Evolutionary conservation across 2,329 filamentous ascomycete species (phyloP).

Genomic region (Esteya vermicola): DNA sequence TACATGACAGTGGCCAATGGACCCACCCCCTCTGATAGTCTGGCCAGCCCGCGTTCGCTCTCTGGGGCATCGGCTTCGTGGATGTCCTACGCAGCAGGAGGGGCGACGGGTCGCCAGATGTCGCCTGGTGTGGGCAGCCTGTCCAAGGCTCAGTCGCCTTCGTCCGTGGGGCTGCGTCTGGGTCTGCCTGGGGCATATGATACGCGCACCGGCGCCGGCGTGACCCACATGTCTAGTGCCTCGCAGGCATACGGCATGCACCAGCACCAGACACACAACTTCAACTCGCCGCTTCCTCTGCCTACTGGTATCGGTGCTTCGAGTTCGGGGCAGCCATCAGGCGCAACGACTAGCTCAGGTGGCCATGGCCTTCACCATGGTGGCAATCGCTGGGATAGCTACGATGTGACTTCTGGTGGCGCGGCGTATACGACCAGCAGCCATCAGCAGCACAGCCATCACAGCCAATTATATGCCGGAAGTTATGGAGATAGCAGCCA

Average conservation of each 20-base stretch:
- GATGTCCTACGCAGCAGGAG: constrained; percentile 16
- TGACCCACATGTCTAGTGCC: background rate
- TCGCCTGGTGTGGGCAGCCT: constrained; percentile 19
- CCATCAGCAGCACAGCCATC: constrained; percentile 8
- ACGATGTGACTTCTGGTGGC: constrained; percentile 4
- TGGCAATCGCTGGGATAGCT: constrained; percentile 9
- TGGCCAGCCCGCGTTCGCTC: constrained; percentile 38
- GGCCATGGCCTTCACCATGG: background rate
- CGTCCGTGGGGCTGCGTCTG: constrained; percentile 18
- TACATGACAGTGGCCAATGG: constrained; percentile 22
- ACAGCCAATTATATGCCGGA: constrained; percentile 8
- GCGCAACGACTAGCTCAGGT: background rate
- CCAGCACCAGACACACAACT: constrained; percentile 28
- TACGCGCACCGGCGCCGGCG: constrained; percentile 7
- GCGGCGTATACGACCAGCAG: constrained; percentile 1
- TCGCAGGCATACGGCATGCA: constrained; percentile 6
- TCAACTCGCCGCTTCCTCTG: constrained; percentile 9
- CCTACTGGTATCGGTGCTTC: background rate
- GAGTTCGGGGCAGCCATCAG: background rate
- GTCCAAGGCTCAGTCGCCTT: constrained; percentile 22
- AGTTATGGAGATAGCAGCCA: constrained; percentile 9
- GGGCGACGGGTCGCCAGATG: constrained; percentile 24
- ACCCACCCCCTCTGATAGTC: constrained; percentile 28
- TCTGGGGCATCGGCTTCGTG: constrained; percentile 31
- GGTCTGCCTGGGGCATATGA: constrained; percentile 23